phyloP scores from a whole-genome alignment of 768 basidiomycete species.

The Fomitopsis pulvina region DNA sequence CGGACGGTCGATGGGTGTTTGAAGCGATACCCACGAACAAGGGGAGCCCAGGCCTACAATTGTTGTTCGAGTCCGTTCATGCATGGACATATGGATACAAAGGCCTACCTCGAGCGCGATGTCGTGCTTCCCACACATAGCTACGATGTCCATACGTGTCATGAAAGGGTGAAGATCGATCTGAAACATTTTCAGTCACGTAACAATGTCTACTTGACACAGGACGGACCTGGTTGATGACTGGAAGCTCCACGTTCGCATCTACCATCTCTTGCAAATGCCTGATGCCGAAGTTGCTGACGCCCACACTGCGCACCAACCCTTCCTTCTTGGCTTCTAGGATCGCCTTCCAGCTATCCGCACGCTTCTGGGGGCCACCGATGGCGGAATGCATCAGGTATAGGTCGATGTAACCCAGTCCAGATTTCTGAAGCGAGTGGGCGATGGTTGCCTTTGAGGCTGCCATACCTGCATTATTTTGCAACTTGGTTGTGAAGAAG shows the following conservation, averaged over 20 bases:
- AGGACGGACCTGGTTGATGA: constrained; percentile 51
- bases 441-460: constrained; percentile 42
- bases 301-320: constrained; percentile 52
- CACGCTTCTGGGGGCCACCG: constrained; percentile 49
- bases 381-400: constrained; percentile 69
- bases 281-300: constrained; percentile 53
- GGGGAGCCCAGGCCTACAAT: constrained; percentile 63
- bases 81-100: not conserved
- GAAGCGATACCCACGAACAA: constrained; percentile 63
- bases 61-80: not conserved
- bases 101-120: constrained; percentile 53
- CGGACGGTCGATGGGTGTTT: constrained; percentile 43
- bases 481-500: constrained; percentile 69
- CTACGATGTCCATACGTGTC: constrained; percentile 55
- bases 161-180: constrained; percentile 66
- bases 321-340: constrained; percentile 59
- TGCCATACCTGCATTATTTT: constrained; percentile 46
- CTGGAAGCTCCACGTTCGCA: constrained; percentile 42
- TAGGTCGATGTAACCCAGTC: constrained; percentile 61
- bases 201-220: not conserved
- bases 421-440: constrained; percentile 44
- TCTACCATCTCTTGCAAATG: constrained; percentile 52
- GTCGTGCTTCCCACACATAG: constrained; percentile 45
- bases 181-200: constrained; percentile 17
- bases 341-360: constrained; percentile 60